phyloP scores from a whole-genome alignment of 768 basidiomycete genomes.

The button mushroom (Agaricus bisporus) region DNA sequence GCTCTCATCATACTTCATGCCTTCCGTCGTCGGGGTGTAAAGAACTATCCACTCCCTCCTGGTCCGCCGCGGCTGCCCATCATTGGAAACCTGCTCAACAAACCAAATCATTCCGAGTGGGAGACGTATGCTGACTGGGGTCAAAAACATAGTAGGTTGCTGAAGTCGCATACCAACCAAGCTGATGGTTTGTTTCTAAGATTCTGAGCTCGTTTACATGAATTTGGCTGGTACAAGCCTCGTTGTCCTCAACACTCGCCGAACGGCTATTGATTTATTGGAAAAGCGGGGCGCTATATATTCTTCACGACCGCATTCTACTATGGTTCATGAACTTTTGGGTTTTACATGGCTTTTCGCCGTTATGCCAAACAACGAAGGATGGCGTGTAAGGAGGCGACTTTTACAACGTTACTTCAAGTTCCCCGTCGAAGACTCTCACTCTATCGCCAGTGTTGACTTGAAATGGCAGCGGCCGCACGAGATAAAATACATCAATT shows the following conservation, averaged over 20 bases:
- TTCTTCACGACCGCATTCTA: slow-evolving; percentile 18
- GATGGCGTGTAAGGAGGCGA: slow-evolving; percentile 14
- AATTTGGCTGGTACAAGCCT: slow-evolving; percentile 17
- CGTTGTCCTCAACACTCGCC: slow-evolving; percentile 24
- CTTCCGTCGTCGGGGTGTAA: neutral
- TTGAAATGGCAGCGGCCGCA: slow-evolving; percentile 20
- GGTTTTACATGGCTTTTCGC: slow-evolving; percentile 15
- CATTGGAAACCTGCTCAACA: slow-evolving; percentile 29
- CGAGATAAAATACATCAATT: slow-evolving; percentile 21
- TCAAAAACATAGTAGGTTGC: slow-evolving; percentile 25
- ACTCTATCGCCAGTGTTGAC: slow-evolving; percentile 13
- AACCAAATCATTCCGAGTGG: slow-evolving; percentile 27
- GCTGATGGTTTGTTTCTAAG: slow-evolving; percentile 7
- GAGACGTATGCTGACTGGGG: slow-evolving; percentile 32
- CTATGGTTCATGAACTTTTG: slow-evolving; percentile 11
- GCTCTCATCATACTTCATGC: slow-evolving; percentile 2
- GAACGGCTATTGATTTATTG: slow-evolving; percentile 30
- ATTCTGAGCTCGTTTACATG: slow-evolving; percentile 20
- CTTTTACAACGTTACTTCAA: slow-evolving; percentile 34
- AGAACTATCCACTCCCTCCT: slow-evolving; percentile 25
- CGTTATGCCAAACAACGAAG: slow-evolving; percentile 12
- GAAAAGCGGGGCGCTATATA: slow-evolving; percentile 35
- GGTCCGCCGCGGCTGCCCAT: slow-evolving; percentile 31
- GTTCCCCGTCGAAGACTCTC: slow-evolving; percentile 13
- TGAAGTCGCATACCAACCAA: neutral